phyloP scores from a whole-genome alignment of 306 rosid genomes.

The Heteromeles arbutifolia region DNA sequence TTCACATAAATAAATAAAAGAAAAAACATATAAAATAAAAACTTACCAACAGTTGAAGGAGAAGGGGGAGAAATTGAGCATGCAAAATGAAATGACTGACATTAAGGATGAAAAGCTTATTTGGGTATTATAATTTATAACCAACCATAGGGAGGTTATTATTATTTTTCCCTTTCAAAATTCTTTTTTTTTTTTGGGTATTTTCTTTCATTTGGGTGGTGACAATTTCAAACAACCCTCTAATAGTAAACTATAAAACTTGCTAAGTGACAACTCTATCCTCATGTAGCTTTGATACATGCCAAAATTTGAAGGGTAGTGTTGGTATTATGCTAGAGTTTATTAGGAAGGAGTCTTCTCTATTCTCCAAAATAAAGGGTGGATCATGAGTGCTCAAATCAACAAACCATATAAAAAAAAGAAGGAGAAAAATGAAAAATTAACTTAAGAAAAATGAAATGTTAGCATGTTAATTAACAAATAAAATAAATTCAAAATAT shows the following conservation, averaged over 20 bases:
- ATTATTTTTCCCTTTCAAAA: background rate
- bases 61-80: constrained; percentile 20
- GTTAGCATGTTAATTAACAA: background rate
- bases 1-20: background rate
- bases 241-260: background rate
- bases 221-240: constrained; percentile 28
- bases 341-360: too few relatives aligned
- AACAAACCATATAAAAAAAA: background rate
- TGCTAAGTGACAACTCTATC: constrained; percentile 10
- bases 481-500: background rate
- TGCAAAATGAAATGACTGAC: constrained; percentile 38
- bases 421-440: background rate
- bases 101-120: constrained; percentile 31
- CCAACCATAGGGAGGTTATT: constrained; percentile 1
- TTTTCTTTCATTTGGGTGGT: constrained; percentile 14
- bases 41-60: constrained; percentile 16
- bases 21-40: background rate
- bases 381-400: background rate
- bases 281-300: constrained; percentile 1
- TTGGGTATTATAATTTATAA: constrained; percentile 9
- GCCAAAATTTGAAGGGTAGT: constrained; percentile 13
- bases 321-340: background rate
- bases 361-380: background rate
- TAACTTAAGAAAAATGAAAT: too few relatives aligned
- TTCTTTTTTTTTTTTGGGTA: background rate